Conservation (phyloP, 2,329 filamentous ascomycete genomes). For the Alternaria dauci region DNA sequence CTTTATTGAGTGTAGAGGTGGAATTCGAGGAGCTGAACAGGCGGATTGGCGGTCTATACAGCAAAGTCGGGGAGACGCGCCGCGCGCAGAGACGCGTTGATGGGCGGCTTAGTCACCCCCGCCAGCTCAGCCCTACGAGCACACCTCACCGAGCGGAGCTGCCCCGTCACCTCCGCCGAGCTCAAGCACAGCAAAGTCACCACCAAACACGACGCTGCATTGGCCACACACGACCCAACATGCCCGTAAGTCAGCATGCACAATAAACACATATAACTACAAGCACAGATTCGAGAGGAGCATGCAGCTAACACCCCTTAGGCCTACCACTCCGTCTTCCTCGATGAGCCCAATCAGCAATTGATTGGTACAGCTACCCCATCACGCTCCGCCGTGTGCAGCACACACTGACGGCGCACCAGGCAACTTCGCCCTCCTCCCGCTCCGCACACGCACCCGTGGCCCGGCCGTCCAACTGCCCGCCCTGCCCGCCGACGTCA, state of each 20-base stretch:
- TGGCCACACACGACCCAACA: constrained; percentile 45
- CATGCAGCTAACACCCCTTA: constrained; percentile 51
- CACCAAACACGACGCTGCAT: constrained; percentile 24
- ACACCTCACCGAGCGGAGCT: constrained; percentile 40
- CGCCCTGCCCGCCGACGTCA: constrained; percentile 61
- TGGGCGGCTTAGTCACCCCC: constrained; percentile 44
- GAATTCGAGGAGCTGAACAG: not conserved
- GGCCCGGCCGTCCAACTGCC: constrained; percentile 91
- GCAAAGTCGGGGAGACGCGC: constrained; percentile 25
- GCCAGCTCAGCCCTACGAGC: constrained; percentile 46
- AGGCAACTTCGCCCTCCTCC: constrained; percentile 94
- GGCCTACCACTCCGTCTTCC: constrained; percentile 99
- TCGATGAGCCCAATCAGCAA: constrained; percentile 76
- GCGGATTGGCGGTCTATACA: not conserved
- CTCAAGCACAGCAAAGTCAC: constrained; percentile 30
- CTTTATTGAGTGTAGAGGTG: not conserved
- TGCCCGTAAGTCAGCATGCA: constrained; percentile 55
- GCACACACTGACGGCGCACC: constrained; percentile 1
- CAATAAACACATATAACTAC: not conserved
- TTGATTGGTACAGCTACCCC: constrained; percentile 62
- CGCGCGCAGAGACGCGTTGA: constrained; percentile 46
- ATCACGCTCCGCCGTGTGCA: not conserved
- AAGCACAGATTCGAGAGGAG: not conserved
- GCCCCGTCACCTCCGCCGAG: constrained; percentile 40
- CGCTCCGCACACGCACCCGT: constrained; percentile 91